Evolutionary conservation across 345 rosid species (phyloP).

Genomic region (Citrus sinensis): DVS_A1.0 CM039164.1:23137501-23138000

Average conservation of each 20-base stretch:
- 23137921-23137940: constrained; percentile 12
- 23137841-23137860: not conserved
- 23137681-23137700: constrained; percentile 2
- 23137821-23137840: no score
- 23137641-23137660: constrained; percentile 10
- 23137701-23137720: not conserved
- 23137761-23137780: no score
- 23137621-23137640: not conserved
- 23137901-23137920: not conserved
- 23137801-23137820: no score
- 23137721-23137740: not conserved
- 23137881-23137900: not conserved
- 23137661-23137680: not conserved
- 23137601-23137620: not conserved
- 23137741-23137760: not conserved
- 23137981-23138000: not conserved
- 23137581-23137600: constrained; percentile 3
- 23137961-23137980: not conserved
- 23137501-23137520: not conserved
- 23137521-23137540: not conserved
- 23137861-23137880: constrained; percentile 10
- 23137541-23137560: not conserved
- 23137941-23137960: not conserved
- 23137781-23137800: not conserved
- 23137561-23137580: not conserved